Percentiles rank a stretch among this genome's conserved stretches.
Evolutionary conservation across 257 asterid genomes (phyloP).

Genomic region (Buddleja alternifolia): DNA sequence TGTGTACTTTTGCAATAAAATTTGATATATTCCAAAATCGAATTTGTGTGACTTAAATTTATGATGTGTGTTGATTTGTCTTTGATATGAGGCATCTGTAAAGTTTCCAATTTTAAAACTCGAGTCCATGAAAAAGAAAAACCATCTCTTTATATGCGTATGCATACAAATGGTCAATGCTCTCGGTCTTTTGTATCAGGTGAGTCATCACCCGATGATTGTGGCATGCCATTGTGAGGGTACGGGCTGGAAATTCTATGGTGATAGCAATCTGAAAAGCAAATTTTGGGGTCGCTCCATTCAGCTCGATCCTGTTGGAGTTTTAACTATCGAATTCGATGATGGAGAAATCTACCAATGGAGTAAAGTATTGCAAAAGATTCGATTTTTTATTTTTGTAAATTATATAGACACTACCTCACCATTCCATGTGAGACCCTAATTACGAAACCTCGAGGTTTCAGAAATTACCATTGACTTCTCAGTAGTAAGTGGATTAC

Average conservation of each 20-base stretch:
- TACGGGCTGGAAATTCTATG: constrained; percentile 91
- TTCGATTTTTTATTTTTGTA: no score
- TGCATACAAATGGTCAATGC: constrained; percentile 1
- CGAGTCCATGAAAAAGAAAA: background rate
- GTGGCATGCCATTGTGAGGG: constrained; percentile 99
- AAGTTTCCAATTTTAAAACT: background rate
- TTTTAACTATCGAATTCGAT: constrained; percentile 86
- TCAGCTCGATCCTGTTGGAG: constrained; percentile 94
- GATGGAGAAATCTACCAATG: constrained; percentile 94
- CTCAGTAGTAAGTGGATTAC: no score
- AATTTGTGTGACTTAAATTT: no score
- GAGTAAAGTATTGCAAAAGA: constrained; percentile 70
- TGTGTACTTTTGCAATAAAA: no score
- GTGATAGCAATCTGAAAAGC: constrained; percentile 94
- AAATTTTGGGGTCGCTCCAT: constrained; percentile 99
- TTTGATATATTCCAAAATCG: no score
- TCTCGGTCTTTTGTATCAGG: constrained; percentile 53
- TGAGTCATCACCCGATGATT: constrained; percentile 98
- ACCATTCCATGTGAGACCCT: no score
- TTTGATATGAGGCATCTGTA: no score
- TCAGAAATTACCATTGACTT: no score
- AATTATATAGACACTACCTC: no score
- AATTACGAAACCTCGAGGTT: no score
- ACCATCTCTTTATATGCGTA: background rate
- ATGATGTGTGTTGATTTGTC: constrained; percentile 16